Base-by-base conservation (phyloP, 2,329 filamentous ascomycete genomes). In the Colletotrichum abscissum region DNA sequence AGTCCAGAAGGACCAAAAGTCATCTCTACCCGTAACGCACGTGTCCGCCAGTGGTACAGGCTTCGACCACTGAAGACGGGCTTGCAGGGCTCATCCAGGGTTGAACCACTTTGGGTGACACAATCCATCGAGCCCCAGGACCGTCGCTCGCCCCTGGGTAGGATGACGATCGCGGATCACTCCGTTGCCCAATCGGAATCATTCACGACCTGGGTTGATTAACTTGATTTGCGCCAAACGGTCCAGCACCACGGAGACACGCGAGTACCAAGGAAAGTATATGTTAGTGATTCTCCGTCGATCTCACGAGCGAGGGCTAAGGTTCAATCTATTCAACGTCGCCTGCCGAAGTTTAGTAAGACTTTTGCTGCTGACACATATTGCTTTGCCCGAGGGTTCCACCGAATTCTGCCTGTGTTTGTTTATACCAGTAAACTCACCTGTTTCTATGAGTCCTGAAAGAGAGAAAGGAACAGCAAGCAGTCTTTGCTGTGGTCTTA, bases 21-120 rank as follows among this genome's bases (percentile, higher is more conserved):
- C 42, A n/a, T 35, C 49, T 72, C n/a, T 68, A 72, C 64, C 60
- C 69, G 57, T 63, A 69, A 72, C 64, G 65, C 69, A 72, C 69
- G 58, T 69, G 65, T 69, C 30, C 46, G 54, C 6, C 46, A 24
- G 70, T 26, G 69, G 52, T 49, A 46, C 57, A 1, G 54, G 60
- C 67, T 12, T 35, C 30, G 9, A 28, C 12, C 16, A 38, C 38
- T 16, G 60, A 38, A 24, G 42, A 35, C 24, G 12, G 38, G 30
- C 33, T 28, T 12, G 12, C 33, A 62, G 35, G 65, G 65, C 52
- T 30, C 30, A 22, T 38, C 65, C 52, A 56, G 19, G 28, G 5
- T 35, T 46, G 54, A n/a, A 19, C 66, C 70, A 73, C 66, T 69
- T 54, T 73, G 66, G 55, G 22, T 72, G 65, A 72, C 55, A 72